Evolutionary conservation across 2,329 filamentous ascomycete species (phyloP), one percentile per base, ranked within the genome.

Genomic region (Epichloe sibirici): DNA sequence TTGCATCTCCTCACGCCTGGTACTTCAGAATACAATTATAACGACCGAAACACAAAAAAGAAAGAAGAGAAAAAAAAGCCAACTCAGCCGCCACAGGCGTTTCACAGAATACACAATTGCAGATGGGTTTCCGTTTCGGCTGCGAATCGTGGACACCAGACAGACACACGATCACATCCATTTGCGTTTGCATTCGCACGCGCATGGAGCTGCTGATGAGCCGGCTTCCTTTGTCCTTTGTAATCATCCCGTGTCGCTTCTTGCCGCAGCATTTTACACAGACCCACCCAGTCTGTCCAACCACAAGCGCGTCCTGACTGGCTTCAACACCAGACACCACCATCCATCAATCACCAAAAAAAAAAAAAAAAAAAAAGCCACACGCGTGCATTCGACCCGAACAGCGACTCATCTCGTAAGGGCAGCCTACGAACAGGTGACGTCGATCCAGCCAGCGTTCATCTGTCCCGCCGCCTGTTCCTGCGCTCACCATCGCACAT

Each of bases 321-420:
- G 37, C 43, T 51, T 53, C 48, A 45, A 48, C 38, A 51, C 45
- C 12, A 12, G 37, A 15, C 15, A 47, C 50, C 15, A 47, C 50
- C 17, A 17, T 17, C 43, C 43, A 48, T 47, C 43, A 48, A 5
- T 44, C 9, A 31, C n/a, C 5, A 45, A 39, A 52, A 42, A 39
- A n/a, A 25, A 53, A 51, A 25, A 45, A 39, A 52, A 42, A 39
- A n/a, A 28, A 43, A 51, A 48, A 51, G 48, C 38, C 52, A 48
- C 45, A 48, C 48, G 48, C 44, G 28, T 51, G 44, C 52, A 45
- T 37, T 43, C 47, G 46, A 53, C 51, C 51, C 51, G 42, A 25
- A 9, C 31, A 12, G 31, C 49, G 17, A 46, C 44, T 42, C 37
- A 49, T 49, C 34, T 46, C 23, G 39, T 17, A 23, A 25, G 45